Conservation (phyloP, 805 yeast species). For the Teunomyces panamensis region DNA sequence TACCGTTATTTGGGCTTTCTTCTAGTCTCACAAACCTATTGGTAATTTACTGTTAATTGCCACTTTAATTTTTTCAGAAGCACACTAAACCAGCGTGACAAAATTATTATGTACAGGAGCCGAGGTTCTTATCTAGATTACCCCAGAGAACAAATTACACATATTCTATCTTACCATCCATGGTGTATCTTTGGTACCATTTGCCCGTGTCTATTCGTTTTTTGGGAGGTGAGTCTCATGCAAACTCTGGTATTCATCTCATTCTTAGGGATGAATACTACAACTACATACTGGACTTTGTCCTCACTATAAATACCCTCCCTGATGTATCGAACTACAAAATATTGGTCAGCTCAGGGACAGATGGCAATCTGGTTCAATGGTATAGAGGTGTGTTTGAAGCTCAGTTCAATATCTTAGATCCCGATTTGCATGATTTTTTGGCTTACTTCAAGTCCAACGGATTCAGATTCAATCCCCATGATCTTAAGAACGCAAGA, state of each 20-base stretch:
- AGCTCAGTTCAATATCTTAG: background rate
- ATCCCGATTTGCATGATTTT: conserved; percentile 9
- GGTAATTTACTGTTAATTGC: too few species aligned
- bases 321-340: conserved; percentile 8
- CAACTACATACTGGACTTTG: conserved; percentile 9
- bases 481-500: conserved; percentile 7
- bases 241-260: conserved; percentile 22
- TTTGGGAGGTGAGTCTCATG: conserved; percentile 13
- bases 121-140: background rate
- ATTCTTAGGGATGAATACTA: conserved; percentile 3
- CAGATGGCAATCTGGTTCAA: conserved; percentile 2
- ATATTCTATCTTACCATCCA: background rate
- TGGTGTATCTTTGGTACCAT: conserved; percentile 14
- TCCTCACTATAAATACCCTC: conserved; percentile 15
- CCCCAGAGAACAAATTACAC: background rate
- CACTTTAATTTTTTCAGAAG: too few species aligned
- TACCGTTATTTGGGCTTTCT: too few species aligned
- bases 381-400: conserved; percentile 8
- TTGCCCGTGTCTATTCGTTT: conserved; percentile 21
- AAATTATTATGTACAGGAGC: background rate
- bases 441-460: conserved; percentile 17
- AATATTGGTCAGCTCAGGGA: conserved; percentile 6
- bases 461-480: conserved; percentile 24
- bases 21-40: too few species aligned
- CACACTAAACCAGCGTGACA: background rate